Evolutionary conservation across 208 protist genomes (phyloP).

Genomic region (Leishmania martiniquensis): DNA sequence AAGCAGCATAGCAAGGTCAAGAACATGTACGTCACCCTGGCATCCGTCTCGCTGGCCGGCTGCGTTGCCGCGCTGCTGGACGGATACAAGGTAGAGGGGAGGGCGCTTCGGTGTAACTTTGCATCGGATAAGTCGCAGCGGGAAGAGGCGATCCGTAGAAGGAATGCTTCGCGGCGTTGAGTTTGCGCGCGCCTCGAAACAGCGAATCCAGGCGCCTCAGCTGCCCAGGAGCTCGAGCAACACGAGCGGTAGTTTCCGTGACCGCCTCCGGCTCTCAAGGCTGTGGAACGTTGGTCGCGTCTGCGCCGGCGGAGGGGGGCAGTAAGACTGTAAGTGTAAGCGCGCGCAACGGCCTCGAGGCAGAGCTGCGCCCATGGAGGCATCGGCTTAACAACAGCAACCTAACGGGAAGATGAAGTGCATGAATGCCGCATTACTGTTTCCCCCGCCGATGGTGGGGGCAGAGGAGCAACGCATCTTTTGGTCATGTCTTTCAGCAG

Average conservation of each 20-base stretch:
- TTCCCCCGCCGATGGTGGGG: neutral
- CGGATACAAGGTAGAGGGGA: constrained; percentile 49
- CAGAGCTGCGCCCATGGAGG: neutral
- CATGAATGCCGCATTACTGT: neutral
- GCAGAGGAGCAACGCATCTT: neutral
- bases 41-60: constrained; percentile 55
- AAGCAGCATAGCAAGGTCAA: constrained; percentile 62
- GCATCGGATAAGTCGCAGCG: constrained; percentile 81
- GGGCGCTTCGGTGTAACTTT: constrained; percentile 81
- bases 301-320: neutral
- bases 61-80: constrained; percentile 56
- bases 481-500: too few relatives aligned
- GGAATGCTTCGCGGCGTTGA: constrained; percentile 4
- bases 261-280: neutral
- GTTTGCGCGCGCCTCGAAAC: neutral
- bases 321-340: neutral
- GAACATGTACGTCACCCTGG: constrained; percentile 82
- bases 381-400: too few relatives aligned
- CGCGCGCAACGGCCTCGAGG: neutral
- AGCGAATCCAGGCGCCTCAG: neutral
- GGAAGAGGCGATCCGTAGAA: constrained; percentile 59
- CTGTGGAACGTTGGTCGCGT: neutral
- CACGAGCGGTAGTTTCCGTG: neutral
- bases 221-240: neutral
- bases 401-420: neutral